Conservation (phyloP, 768 basidiomycete species). For the Phallus indusiatus region DNA sequence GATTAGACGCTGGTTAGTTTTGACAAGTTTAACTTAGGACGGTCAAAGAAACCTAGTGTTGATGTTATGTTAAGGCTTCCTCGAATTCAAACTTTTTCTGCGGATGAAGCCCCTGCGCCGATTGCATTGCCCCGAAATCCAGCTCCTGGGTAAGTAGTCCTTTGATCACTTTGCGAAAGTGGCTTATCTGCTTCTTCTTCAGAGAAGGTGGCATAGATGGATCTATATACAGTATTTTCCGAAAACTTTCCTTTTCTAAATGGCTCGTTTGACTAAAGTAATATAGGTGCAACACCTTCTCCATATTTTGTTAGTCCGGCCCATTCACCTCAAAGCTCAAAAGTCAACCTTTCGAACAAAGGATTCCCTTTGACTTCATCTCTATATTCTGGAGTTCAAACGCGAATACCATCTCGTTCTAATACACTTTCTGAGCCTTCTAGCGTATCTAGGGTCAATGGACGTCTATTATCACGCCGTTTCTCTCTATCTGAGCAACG, state of each 20-base stretch:
- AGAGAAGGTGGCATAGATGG: slow-evolving; percentile 71
- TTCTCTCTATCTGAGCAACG: not conserved
- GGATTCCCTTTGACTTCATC: not conserved
- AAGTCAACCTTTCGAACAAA: not conserved
- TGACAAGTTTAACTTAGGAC: slow-evolving; percentile 12
- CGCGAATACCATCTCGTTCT: not conserved
- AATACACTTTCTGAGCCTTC: slow-evolving; percentile 3
- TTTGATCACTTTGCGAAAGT: not conserved
- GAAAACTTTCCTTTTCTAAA: not conserved
- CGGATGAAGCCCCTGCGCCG: slow-evolving; percentile 25
- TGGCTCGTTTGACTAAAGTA: not conserved
- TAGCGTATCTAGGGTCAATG: slow-evolving; percentile 1
- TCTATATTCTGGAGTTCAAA: not conserved
- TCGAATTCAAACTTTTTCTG: slow-evolving; percentile 17
- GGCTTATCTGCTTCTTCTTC: slow-evolving; percentile 21
- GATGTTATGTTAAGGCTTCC: slow-evolving; percentile 20
- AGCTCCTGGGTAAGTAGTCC: slow-evolving; percentile 27
- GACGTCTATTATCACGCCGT: slow-evolving; percentile 8
- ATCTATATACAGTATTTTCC: slow-evolving; percentile 59
- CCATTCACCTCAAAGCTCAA: slow-evolving; percentile 2
- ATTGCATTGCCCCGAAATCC: slow-evolving; percentile 24
- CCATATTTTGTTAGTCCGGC: not conserved
- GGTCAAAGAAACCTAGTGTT: slow-evolving; percentile 25
- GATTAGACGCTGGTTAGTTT: not conserved
- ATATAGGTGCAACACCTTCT: not conserved